Evolutionary conservation across 1,284 basidiomycete genomes (phyloP), one percentile per base, ranked within the genome.

Genomic region (Irpex sp.): DNA sequence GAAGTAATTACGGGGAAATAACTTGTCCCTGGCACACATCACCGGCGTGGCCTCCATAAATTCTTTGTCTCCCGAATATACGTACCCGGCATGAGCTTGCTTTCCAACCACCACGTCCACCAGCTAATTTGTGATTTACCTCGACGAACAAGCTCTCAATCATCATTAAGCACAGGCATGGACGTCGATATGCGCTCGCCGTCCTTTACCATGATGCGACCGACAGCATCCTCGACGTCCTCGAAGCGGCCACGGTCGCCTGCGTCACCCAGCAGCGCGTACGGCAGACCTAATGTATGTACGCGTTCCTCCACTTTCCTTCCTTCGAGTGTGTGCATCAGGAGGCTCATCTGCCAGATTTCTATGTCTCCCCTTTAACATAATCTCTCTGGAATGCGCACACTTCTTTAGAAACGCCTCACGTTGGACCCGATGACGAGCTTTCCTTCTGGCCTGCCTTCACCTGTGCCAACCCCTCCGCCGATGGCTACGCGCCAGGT

Each of bases 161-260:
- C 44, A 2, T n/a, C 26, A 0, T 11, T n/a, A n/a, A 19, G 47
- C 11, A 8, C 19, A 21, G 56, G 26, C 1, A 76, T 76, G 75
- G 75, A 76, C 56, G 59, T 75, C 17, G 74, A 76, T 62, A 77
- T 82, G 73, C 79, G 81, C 17, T 76, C 82, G n/a, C 73, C 76
- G 19, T 69, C 76, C 5, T 75, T 79, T 63, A 74, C 73, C 64
- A 71, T 68, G 65, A 69, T 74, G 65, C 72, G 80, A 65, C 69
- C 77, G 9, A 63, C 54, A 36, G 52, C 61, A 58, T n/a, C 26
- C 26, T 26, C 26, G 26, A 26, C 38, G 31, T 13, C 71, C 49
- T 69, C 72, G 59, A 89, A 88, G 71, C 80, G 88, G 62, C 75
- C 84, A 3, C 83, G 85, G 64, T 88, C 87, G 1, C 85, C 84